Conservation (phyloP, 2,329 filamentous ascomycete genomes). For the Colletotrichum chrysophilum region DNA sequence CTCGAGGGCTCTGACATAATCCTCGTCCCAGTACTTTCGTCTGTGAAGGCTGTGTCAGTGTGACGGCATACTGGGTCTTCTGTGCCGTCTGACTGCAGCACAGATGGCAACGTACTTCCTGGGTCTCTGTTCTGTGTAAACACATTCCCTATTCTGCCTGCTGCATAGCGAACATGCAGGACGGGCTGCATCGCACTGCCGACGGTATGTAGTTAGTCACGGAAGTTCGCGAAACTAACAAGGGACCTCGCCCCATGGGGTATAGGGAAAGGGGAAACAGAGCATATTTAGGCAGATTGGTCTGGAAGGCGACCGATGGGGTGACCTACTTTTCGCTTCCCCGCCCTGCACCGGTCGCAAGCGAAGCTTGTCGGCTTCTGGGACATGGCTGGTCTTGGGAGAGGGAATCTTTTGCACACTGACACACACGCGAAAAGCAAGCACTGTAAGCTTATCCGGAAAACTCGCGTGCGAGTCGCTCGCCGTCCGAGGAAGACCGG, state of each 20-base stretch:
- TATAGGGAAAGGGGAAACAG: not conserved
- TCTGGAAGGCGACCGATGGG: not conserved
- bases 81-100: not conserved
- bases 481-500: not conserved
- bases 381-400: slow-evolving; percentile 1
- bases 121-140: slow-evolving; percentile 13
- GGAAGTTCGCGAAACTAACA: not conserved
- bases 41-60: not conserved
- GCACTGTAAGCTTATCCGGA: not conserved
- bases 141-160: slow-evolving; percentile 19
- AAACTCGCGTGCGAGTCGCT: not conserved
- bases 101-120: not conserved
- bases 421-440: not conserved
- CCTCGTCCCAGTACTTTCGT: slow-evolving; percentile 25
- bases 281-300: not conserved
- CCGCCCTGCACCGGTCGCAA: slow-evolving; percentile 13
- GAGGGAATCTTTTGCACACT: not conserved
- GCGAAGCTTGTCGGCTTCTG: slow-evolving; percentile 17
- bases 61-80: not conserved
- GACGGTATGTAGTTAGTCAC: not conserved
- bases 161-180: slow-evolving; percentile 21
- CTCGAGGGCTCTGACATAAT: slow-evolving; percentile 24
- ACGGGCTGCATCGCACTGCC: slow-evolving; percentile 22
- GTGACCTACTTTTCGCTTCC: slow-evolving; percentile 14
- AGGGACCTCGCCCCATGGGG: not conserved